Evolutionary conservation across 176 grass and related monocot species (phyloP).

Genomic region (Alloteropsis semialata): DNA sequence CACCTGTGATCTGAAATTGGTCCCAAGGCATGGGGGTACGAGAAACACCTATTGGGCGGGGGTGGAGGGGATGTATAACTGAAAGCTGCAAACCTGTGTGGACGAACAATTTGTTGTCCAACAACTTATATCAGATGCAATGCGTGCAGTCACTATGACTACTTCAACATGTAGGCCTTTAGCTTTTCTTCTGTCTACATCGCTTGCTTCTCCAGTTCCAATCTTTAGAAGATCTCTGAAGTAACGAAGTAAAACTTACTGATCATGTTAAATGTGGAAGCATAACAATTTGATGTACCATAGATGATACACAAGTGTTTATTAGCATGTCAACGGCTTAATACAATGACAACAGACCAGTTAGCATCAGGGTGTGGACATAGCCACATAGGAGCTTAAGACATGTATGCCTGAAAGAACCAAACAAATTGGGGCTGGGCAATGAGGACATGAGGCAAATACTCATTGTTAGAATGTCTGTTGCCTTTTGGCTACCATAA

Average conservation of each 20-base stretch:
- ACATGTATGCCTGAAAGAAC: background rate
- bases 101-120: slow-evolving; percentile 40
- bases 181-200: slow-evolving; percentile 32
- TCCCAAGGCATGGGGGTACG: background rate
- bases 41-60: background rate
- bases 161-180: slow-evolving; percentile 42
- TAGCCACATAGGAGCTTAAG: background rate
- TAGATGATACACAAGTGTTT: background rate
- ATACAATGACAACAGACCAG: slow-evolving; percentile 7
- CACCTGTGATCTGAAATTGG: background rate
- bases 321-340: background rate
- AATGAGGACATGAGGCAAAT: background rate
- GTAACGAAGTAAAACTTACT: background rate
- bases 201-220: slow-evolving; percentile 46
- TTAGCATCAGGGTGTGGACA: background rate
- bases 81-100: slow-evolving; percentile 50
- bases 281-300: background rate
- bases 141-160: slow-evolving; percentile 47
- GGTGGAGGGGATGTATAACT: background rate
- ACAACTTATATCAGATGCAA: slow-evolving; percentile 34
- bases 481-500: background rate
- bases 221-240: slow-evolving; percentile 53
- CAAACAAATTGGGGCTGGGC: background rate
- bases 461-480: background rate
- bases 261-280: background rate